phyloP scores from a whole-genome alignment of 169 alveolate species.

The Plasmodium yoelii region DNA sequence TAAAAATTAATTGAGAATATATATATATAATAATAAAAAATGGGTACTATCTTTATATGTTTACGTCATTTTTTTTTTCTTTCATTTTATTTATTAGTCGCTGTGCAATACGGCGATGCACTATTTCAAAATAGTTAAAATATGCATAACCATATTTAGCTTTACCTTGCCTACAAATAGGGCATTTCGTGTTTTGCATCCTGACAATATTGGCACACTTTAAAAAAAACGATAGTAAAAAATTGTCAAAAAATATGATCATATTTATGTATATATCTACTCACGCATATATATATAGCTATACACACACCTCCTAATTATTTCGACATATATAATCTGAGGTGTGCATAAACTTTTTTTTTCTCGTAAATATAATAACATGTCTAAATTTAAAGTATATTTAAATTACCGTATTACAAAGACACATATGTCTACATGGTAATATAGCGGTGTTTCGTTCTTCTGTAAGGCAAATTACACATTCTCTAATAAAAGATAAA shows the following conservation, averaged over 20 bases:
- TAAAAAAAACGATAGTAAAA: neutral
- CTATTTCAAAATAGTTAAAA: neutral
- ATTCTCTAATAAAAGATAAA: slow-evolving; percentile 71
- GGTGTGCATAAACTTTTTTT: too few species aligned
- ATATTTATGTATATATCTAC: slow-evolving; percentile 4
- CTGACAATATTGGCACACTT: slow-evolving; percentile 85
- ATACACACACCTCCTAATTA: neutral
- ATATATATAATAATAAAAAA: slow-evolving; percentile 1
- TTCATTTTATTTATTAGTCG: neutral
- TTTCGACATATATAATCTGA: too few species aligned
- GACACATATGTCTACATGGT: slow-evolving; percentile 89
- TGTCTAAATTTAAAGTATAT: too few species aligned
- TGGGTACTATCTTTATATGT: neutral
- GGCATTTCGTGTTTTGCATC: slow-evolving; percentile 84
- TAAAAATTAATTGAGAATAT: neutral
- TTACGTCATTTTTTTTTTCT: neutral
- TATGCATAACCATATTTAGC: neutral
- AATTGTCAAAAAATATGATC: neutral
- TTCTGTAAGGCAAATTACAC: slow-evolving; percentile 85
- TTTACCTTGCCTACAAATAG: slow-evolving; percentile 84
- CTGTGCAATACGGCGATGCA: neutral
- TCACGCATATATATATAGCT: too few species aligned
- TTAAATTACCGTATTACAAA: slow-evolving; percentile 81
- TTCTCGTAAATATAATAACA: too few species aligned
- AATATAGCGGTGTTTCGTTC: slow-evolving; percentile 82